phyloP scores from a whole-genome alignment of 2,329 filamentous ascomycete genomes.

The Reticulascus tulasneorum region DNA sequence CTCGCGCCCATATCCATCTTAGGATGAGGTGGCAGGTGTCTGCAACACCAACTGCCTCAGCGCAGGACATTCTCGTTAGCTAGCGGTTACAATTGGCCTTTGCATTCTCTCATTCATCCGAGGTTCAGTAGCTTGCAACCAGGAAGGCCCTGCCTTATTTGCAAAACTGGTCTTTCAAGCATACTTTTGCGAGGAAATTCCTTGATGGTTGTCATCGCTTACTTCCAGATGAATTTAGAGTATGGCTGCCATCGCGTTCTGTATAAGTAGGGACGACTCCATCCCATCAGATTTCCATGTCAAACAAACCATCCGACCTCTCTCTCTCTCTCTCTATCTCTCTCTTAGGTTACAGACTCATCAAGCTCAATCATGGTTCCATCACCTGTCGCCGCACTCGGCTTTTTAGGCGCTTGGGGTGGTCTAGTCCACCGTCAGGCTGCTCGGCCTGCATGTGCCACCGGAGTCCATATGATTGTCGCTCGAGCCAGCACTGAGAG shows the following conservation, averaged over 20 bases:
- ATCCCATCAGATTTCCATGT: constrained; percentile 1
- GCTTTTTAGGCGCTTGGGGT: constrained; percentile 7
- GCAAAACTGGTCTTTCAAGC: too few species aligned
- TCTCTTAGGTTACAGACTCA: not conserved
- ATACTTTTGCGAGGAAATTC: too few species aligned
- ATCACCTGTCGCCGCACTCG: constrained; percentile 7
- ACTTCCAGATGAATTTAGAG: not conserved
- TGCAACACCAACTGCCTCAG: not conserved
- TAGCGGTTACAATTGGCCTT: not conserved
- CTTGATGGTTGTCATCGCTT: too few species aligned
- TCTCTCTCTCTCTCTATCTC: not conserved
- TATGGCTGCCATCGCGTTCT: constrained; percentile 8
- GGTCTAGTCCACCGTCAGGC: constrained; percentile 2
- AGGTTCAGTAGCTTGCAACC: not conserved
- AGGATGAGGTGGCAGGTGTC: not conserved
- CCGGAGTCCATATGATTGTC: constrained; percentile 35
- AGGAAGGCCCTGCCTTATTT: too few species aligned
- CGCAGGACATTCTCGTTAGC: not conserved
- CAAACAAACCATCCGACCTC: not conserved
- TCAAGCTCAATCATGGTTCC: constrained; percentile 7
- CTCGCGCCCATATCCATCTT: constrained; percentile 5
- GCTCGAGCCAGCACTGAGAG: constrained; percentile 33
- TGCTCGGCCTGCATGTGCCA: constrained; percentile 24
- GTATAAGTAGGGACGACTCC: constrained; percentile 3
- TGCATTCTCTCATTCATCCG: constrained; percentile 1